Conservation (phyloP, 2,329 filamentous ascomycete species). For the Neofusicoccum laricinum region DNA sequence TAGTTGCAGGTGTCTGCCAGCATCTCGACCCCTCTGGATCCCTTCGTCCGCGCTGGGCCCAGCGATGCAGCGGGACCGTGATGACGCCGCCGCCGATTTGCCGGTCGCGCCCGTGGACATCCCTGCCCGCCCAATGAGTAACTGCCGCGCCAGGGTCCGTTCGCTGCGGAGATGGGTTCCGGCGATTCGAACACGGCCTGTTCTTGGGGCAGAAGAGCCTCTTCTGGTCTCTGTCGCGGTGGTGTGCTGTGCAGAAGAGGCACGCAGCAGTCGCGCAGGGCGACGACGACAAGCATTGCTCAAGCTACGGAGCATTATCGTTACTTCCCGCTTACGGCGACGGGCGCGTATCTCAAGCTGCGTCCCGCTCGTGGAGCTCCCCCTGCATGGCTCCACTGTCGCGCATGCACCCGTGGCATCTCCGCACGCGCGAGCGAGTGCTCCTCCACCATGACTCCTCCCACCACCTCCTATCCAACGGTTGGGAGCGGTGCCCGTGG, state of each 20-base stretch:
- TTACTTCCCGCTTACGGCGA: not conserved
- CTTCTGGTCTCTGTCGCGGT: not conserved
- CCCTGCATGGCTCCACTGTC: conserved; percentile 12
- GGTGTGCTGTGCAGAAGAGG: not conserved
- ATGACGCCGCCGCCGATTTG: conserved; percentile 12
- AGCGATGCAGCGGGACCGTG: conserved; percentile 4
- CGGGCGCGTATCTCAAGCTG: not conserved
- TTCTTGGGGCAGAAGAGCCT: not conserved
- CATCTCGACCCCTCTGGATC: conserved; percentile 15
- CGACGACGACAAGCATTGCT: not conserved
- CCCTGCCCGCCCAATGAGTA: not conserved
- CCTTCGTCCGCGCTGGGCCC: conserved; percentile 12
- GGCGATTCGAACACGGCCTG: not conserved
- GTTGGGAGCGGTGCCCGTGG: not conserved
- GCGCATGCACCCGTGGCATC: not conserved
- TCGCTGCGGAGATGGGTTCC: not conserved
- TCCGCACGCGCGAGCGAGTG: not conserved
- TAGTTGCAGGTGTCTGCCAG: conserved; percentile 6
- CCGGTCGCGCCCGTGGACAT: not conserved
- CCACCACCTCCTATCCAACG: not conserved
- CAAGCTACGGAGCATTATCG: not conserved
- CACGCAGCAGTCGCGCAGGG: not conserved
- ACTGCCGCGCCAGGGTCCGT: conserved; percentile 10
- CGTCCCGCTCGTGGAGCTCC: conserved; percentile 4
- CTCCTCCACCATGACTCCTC: not conserved